Conservation (phyloP, 2,329 filamentous ascomycete genomes). For the Tolypocladium paradoxum region DNA sequence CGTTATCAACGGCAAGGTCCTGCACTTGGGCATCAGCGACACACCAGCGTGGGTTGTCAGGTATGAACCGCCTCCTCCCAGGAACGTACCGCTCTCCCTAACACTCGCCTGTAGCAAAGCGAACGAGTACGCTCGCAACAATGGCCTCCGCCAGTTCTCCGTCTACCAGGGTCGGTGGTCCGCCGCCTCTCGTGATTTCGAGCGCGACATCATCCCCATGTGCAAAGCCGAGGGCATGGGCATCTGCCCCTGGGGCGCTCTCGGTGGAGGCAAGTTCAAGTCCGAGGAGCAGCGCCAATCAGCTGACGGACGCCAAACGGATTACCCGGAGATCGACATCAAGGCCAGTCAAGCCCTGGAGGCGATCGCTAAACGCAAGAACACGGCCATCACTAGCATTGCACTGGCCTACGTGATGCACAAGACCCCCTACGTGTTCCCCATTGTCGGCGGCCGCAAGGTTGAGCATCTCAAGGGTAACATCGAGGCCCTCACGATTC, state of each 20-base stretch:
- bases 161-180: constrained; percentile 34
- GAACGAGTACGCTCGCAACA: constrained; percentile 57
- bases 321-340: constrained; percentile 42
- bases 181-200: constrained; percentile 26
- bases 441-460: constrained; percentile 60
- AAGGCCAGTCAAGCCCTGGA: constrained; percentile 34
- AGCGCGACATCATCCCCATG: constrained; percentile 34
- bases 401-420: constrained; percentile 65
- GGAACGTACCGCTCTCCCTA: neutral
- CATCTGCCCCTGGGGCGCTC: constrained; percentile 48
- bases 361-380: constrained; percentile 36
- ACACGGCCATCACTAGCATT: constrained; percentile 33
- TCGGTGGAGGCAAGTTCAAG: constrained; percentile 39
- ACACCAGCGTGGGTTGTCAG: constrained; percentile 59
- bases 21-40: constrained; percentile 57
- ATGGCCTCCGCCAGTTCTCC: constrained; percentile 59
- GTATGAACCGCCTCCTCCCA: constrained; percentile 10
- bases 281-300: constrained; percentile 22
- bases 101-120: constrained; percentile 32
- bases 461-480: constrained; percentile 59
- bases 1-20: constrained; percentile 48
- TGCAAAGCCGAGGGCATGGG: constrained; percentile 34
- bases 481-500: constrained; percentile 54
- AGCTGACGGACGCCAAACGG: constrained; percentile 24
- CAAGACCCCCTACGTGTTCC: constrained; percentile 63